Percentiles rank a stretch among this genome's conserved stretches.
Conservation (phyloP, 495 filamentous ascomycete species). For the Penicillium coprophilum region DNA sequence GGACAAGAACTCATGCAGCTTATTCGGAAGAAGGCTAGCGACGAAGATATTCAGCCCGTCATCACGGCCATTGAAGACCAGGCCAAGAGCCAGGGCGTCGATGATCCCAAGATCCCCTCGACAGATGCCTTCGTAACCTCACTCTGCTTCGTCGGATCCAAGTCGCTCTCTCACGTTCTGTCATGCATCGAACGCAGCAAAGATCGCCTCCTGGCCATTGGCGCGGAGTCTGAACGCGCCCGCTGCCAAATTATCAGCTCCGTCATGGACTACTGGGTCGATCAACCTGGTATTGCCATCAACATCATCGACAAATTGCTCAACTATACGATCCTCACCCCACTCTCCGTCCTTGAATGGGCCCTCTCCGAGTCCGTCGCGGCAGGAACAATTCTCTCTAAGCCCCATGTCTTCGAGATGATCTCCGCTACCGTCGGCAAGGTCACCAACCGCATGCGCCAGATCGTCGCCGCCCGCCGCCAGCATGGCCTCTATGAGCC, state of each 20-base stretch:
- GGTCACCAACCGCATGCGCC: constrained; percentile 84
- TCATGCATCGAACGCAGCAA: constrained; percentile 96
- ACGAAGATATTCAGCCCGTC: constrained; percentile 74
- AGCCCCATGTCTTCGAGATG: constrained; percentile 82
- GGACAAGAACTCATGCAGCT: constrained; percentile 75
- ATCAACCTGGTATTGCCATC: constrained; percentile 89
- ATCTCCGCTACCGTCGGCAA: constrained; percentile 84
- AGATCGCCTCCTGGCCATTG: constrained; percentile 79
- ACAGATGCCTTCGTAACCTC: constrained; percentile 92
- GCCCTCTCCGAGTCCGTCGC: constrained; percentile 64
- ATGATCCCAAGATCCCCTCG: constrained; percentile 73
- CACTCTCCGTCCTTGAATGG: constrained; percentile 83
- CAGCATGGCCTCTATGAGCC: constrained; percentile 55
- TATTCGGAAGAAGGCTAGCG: constrained; percentile 77
- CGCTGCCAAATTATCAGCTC: constrained; percentile 84
- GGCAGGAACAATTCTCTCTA: constrained; percentile 66
- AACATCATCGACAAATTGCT: constrained; percentile 95
- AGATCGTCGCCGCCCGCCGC: constrained; percentile 66
- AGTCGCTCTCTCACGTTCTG: constrained; percentile 92
- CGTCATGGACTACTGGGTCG: constrained; percentile 89
- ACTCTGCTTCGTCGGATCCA: constrained; percentile 88
- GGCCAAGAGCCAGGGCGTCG: constrained; percentile 62
- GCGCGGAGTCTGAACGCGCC: constrained; percentile 66
- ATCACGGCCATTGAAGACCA: constrained; percentile 75
- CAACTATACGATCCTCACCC: constrained; percentile 92